Percentiles rank a stretch among this genome's conserved stretches.
These are phyloP conservation scores for Diaporthe sp. DNA, from an alignment of 2,329 filamentous ascomycete genomes.

Conservation along the genomic window DNA sequence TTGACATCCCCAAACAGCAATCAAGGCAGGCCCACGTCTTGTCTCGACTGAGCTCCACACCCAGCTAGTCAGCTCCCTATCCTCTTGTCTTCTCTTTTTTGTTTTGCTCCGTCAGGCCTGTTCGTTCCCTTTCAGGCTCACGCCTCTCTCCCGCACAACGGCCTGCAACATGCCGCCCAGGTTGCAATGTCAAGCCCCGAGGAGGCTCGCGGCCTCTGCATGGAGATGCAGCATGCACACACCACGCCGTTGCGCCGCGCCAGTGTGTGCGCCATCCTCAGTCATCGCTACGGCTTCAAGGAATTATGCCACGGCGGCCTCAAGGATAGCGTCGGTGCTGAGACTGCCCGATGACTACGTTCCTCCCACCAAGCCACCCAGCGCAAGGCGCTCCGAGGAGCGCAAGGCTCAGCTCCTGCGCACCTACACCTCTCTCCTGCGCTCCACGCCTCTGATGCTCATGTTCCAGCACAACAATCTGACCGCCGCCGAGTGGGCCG, in stretches of 20 bases:
- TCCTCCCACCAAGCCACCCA: conserved; percentile 84
- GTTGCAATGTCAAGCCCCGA: conserved; percentile 32
- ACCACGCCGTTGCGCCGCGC: conserved; percentile 28
- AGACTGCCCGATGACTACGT: conserved; percentile 61
- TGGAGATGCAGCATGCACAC: conserved; percentile 21
- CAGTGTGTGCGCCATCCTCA: neutral
- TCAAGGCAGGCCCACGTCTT: conserved; percentile 1
- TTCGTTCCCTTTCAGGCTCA: neutral
- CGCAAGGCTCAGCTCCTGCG: conserved; percentile 91
- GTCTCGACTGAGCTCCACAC: neutral
- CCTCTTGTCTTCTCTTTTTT: neutral
- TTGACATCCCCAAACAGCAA: neutral
- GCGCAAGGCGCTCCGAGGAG: conserved; percentile 85
- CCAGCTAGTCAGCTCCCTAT: neutral
- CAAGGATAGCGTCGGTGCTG: conserved; percentile 41
- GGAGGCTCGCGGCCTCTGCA: conserved; percentile 31
- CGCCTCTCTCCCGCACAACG: neutral
- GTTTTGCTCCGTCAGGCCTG: neutral
- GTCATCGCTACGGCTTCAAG: conserved; percentile 34
- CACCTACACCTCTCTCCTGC: conserved; percentile 88
- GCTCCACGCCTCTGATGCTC: conserved; percentile 85
- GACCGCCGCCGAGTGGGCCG: conserved; percentile 79
- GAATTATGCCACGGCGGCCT: conserved; percentile 44
- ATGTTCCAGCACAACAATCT: conserved; percentile 82
- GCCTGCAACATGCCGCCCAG: conserved; percentile 36